Conservation (phyloP, 108 stramenopile species). For the Conticribra weissflogii region DNA sequence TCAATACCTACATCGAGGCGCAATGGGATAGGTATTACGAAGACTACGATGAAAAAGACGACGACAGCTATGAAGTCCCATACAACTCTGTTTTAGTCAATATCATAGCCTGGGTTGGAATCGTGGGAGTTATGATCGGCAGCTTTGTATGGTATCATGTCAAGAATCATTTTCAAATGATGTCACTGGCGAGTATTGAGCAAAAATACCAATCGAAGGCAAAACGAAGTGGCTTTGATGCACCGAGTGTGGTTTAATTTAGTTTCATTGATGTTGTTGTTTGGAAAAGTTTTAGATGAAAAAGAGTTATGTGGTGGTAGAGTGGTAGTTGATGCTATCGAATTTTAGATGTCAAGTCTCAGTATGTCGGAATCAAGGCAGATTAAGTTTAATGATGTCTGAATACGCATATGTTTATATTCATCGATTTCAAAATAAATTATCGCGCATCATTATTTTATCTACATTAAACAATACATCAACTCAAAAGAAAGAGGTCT, state of each 20-base stretch:
- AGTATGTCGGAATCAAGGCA: too few relatives aligned
- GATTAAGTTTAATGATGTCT: too few relatives aligned
- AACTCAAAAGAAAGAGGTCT: too few relatives aligned
- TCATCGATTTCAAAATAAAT: too few relatives aligned
- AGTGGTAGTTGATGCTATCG: too few relatives aligned
- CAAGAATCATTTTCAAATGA: constrained; percentile 62
- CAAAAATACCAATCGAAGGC: constrained; percentile 47
- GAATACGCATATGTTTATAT: too few relatives aligned
- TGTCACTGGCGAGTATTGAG: constrained; percentile 67
- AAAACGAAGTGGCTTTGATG: constrained; percentile 21
- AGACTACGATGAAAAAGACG: constrained; percentile 64
- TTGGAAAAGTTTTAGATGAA: too few relatives aligned
- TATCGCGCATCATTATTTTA: too few relatives aligned
- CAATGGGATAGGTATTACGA: constrained; percentile 64
- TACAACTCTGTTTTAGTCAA: constrained; percentile 74
- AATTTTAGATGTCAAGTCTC: too few relatives aligned
- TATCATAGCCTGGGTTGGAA: constrained; percentile 64
- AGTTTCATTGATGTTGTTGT: neutral
- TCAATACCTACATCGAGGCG: constrained; percentile 79
- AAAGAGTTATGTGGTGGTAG: too few relatives aligned
- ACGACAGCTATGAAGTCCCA: constrained; percentile 45
- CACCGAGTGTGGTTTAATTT: constrained; percentile 17
- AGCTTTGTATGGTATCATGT: constrained; percentile 73
- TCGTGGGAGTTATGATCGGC: constrained; percentile 59
- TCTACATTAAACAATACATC: too few relatives aligned